Evolutionary conservation across 2,329 filamentous ascomycete genomes (phyloP), one percentile per base, ranked within the genome.

Genomic region (Hortaea werneckii): DNA sequence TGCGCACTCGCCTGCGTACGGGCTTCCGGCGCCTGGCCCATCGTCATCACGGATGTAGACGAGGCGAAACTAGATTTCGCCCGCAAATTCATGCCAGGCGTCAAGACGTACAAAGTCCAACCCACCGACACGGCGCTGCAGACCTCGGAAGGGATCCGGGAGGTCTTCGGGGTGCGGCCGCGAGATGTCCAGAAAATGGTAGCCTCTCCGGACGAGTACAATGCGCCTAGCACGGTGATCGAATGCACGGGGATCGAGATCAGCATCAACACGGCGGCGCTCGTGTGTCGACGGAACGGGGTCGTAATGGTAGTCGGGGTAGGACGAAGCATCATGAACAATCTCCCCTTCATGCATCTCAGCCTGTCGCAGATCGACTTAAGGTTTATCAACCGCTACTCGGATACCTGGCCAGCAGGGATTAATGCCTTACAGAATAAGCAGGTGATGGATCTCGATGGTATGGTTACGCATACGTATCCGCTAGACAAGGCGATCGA

Each of bases 11-110:
- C 76, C 1, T 73, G 73, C 0, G 78, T 78, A 1, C 69, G 75
- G 29, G 79, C 79, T 0, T 80, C 76, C 0, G 80, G 79, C 0
- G 89, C 90, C 0, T 76, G 75, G 48, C 89, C 82, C 59, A 75
- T 95, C 5, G 80, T 94, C 26, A 79, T 80, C 5, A 88, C 94
- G 34, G 90, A 95, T 69, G 88, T 96, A 55, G 81, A 94, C 50
- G 76, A 81, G 54, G 70, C 76, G 52, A 80, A 89, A 65, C 73
- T 95, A 50, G 79, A 85, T 48, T 92, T 95, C 60, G 89, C 90
- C 10, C 72, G 71, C 57, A 67, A 69, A 28, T 90, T 87, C 57
- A 77, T 78, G 1, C 59, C 59, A 8, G 55, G 52, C 1, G 55
- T 53, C 38, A 44, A 53, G 1, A 55, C 59, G 1, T 58, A 58